Conservation (phyloP, 1,284 basidiomycete genomes). For the Microbotryomycetes sp. region DNA sequence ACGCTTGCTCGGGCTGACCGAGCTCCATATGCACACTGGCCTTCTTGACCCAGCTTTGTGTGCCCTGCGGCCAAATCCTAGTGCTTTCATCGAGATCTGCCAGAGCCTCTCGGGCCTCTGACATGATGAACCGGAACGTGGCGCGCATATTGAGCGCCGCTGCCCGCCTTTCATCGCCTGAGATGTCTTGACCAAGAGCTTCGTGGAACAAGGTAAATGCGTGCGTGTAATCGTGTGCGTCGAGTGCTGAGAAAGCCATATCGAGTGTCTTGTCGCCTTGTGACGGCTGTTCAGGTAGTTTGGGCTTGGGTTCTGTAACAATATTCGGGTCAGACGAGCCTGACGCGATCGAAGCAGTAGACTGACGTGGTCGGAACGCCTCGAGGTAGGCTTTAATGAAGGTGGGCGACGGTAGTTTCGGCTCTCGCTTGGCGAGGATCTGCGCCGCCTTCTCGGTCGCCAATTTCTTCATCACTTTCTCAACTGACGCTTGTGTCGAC, state of each 20-base stretch:
- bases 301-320: constrained; percentile 56
- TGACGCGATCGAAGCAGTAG: constrained; percentile 1
- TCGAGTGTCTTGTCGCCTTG: constrained; percentile 77
- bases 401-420: constrained; percentile 77
- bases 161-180: constrained; percentile 61
- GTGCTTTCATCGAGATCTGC: constrained; percentile 74
- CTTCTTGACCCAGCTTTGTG: constrained; percentile 89
- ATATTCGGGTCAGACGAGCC: neutral
- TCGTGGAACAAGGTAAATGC: constrained; percentile 75
- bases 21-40: constrained; percentile 98
- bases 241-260: constrained; percentile 73
- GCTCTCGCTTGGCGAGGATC: constrained; percentile 70
- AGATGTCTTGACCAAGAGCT: constrained; percentile 79
- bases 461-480: constrained; percentile 83
- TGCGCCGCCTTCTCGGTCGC: constrained; percentile 64
- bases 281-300: constrained; percentile 65
- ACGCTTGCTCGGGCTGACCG: constrained; percentile 62
- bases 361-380: constrained; percentile 76
- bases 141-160: constrained; percentile 89
- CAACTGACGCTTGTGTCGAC: constrained; percentile 69
- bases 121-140: constrained; percentile 94
- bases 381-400: constrained; percentile 96
- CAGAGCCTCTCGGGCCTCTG: constrained; percentile 77
- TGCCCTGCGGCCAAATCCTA: constrained; percentile 63
- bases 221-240: constrained; percentile 79